Conservation (phyloP, 805 yeast genomes). For the Candida manassasensis region DNA sequence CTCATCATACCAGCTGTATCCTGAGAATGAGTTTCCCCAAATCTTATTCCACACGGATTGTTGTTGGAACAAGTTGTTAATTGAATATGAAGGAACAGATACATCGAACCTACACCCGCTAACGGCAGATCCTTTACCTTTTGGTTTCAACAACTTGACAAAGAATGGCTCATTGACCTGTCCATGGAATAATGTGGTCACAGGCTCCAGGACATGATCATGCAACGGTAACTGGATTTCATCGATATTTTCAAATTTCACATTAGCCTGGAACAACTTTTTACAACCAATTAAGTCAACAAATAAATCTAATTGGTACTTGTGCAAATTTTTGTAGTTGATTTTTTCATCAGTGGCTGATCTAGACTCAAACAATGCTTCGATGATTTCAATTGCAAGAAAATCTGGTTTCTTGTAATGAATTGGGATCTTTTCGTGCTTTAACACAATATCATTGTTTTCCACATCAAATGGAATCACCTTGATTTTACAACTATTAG, state of each 20-base stretch:
- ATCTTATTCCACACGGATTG: slow-evolving; percentile 23
- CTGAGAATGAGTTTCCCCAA: slow-evolving; percentile 32
- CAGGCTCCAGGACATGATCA: slow-evolving; percentile 10
- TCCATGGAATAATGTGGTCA: slow-evolving; percentile 22
- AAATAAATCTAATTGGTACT: slow-evolving; percentile 30
- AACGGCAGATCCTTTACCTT: slow-evolving; percentile 28
- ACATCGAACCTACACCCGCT: slow-evolving; percentile 30
- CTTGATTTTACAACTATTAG: slow-evolving; percentile 17
- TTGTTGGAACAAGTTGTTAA: slow-evolving; percentile 20
- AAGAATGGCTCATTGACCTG: slow-evolving; percentile 28
- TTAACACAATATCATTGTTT: slow-evolving; percentile 30
- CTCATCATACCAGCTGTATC: slow-evolving; percentile 36
- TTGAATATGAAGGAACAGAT: slow-evolving; percentile 29
- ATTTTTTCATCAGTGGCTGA: slow-evolving; percentile 16
- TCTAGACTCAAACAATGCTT: slow-evolving; percentile 21
- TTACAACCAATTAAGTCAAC: slow-evolving; percentile 39
- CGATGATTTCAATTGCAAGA: slow-evolving; percentile 34
- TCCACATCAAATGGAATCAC: slow-evolving; percentile 30
- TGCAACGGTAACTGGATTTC: slow-evolving; percentile 26
- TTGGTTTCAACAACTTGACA: slow-evolving; percentile 34
- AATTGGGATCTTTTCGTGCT: slow-evolving; percentile 30
- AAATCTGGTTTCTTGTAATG: slow-evolving; percentile 35
- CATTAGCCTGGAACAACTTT: slow-evolving; percentile 29
- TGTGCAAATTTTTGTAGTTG: slow-evolving; percentile 15
- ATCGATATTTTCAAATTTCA: slow-evolving; percentile 26